A percentile compares a stretch with the other conserved stretches of the same genome.
phyloP scores from a whole-genome alignment of 495 filamentous ascomycete genomes.

The Penicillium flavigenum region DNA sequence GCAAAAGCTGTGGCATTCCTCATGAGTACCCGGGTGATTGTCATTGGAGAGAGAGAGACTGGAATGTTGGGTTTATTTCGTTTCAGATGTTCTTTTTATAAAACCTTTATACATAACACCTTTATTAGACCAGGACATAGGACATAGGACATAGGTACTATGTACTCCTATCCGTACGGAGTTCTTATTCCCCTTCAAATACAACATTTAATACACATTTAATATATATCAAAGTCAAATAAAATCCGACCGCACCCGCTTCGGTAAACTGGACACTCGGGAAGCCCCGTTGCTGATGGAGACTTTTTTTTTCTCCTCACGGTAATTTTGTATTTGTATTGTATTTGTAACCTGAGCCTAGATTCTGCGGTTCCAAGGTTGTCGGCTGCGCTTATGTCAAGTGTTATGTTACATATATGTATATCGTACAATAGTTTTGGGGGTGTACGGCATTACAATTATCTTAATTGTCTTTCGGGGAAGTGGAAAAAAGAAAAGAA shows the following conservation, averaged over 20 bases:
- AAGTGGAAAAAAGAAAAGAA: background rate
- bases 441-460: no score
- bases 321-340: background rate
- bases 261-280: constrained; percentile 16
- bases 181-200: background rate
- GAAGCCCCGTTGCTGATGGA: constrained; percentile 20
- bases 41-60: background rate
- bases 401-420: no score
- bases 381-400: background rate
- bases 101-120: background rate
- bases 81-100: constrained; percentile 10
- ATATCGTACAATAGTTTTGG: no score
- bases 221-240: background rate
- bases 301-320: constrained; percentile 15
- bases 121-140: no score
- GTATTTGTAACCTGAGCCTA: no score
- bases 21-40: background rate
- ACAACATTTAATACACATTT: background rate
- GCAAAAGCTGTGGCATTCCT: constrained; percentile 15
- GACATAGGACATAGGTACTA: no score
- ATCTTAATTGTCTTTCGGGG: background rate
- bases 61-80: background rate
- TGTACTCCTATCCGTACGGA: background rate
- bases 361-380: background rate
- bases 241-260: constrained; percentile 8